Percentiles rank a stretch among this genome's conserved stretches.
These are phyloP conservation scores for Cladosporium velox DNA, from an alignment of 2,329 filamentous ascomycete genomes.

Conservation along the genomic window DNA sequence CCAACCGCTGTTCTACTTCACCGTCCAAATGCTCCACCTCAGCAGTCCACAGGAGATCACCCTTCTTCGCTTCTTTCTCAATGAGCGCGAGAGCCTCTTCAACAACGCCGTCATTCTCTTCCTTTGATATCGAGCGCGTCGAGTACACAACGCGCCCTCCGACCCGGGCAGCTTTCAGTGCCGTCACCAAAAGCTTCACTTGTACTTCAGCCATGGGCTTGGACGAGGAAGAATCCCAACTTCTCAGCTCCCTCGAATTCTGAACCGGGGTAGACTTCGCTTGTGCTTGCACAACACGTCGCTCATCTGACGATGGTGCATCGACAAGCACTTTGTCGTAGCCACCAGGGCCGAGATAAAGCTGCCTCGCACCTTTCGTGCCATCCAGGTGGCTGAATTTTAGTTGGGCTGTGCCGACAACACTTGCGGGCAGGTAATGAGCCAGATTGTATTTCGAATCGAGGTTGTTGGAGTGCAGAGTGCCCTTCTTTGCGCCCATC, in stretches of 20 bases:
- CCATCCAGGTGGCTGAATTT: constrained; percentile 32
- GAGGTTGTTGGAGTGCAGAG: constrained; percentile 44
- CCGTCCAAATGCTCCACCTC: constrained; percentile 30
- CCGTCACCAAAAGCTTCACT: constrained; percentile 41
- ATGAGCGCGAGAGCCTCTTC: constrained; percentile 39
- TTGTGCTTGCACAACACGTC: constrained; percentile 43
- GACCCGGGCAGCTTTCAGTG: constrained; percentile 38
- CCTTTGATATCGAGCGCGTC: constrained; percentile 44
- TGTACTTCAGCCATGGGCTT: constrained; percentile 41
- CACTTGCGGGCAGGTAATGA: constrained; percentile 29
- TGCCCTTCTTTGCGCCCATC: constrained; percentile 28
- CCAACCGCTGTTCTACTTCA: constrained; percentile 25
- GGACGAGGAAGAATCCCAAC: constrained; percentile 41
- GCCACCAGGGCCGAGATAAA: constrained; percentile 35
- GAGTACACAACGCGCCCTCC: constrained; percentile 45
- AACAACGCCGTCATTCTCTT: constrained; percentile 46
- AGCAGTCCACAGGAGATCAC: constrained; percentile 35
- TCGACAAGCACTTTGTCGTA: constrained; percentile 47
- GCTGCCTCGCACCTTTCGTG: constrained; percentile 26
- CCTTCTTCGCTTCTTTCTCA: constrained; percentile 43
- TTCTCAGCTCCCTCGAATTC: constrained; percentile 40
- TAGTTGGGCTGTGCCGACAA: constrained; percentile 19
- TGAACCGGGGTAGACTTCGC: constrained; percentile 33
- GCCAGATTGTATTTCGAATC: constrained; percentile 39
- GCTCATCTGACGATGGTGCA: constrained; percentile 45